Evolutionary conservation across 2,329 filamentous ascomycete genomes (phyloP).

Genomic region (Coleophoma crateriformis): DNA sequence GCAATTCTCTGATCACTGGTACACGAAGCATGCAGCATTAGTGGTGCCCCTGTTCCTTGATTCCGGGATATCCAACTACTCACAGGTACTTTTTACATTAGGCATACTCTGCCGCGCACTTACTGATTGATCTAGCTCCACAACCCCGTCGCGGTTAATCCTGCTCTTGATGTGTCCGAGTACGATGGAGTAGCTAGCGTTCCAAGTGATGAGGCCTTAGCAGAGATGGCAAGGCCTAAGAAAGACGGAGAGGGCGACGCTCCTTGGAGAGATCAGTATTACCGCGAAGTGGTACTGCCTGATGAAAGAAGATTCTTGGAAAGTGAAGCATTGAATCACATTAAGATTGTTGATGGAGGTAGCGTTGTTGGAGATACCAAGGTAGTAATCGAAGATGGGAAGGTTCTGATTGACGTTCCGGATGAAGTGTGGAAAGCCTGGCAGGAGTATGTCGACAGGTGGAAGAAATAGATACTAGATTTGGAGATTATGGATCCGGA

Average conservation of each 20-base stretch:
- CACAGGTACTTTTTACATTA: constrained; percentile 8
- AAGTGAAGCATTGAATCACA: constrained; percentile 14
- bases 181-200: constrained; percentile 3
- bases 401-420: constrained; percentile 10
- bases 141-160: not conserved
- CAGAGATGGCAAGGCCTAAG: not conserved
- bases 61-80: constrained; percentile 13
- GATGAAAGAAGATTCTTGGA: constrained; percentile 18
- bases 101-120: not conserved
- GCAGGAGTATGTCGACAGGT: constrained; percentile 14
- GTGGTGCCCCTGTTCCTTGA: constrained; percentile 18
- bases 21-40: constrained; percentile 14
- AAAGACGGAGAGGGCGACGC: not conserved
- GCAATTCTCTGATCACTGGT: constrained; percentile 20
- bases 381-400: constrained; percentile 17
- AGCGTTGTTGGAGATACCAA: constrained; percentile 12
- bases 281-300: constrained; percentile 12
- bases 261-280: constrained; percentile 17
- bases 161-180: constrained; percentile 1
- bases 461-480: too few relatives aligned
- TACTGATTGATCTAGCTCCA: constrained; percentile 1
- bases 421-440: constrained; percentile 17
- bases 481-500: too few relatives aligned
- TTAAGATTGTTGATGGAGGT: constrained; percentile 5
- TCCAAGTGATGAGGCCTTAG: not conserved